A percentile compares a stretch with the other conserved stretches of the same genome.
These are phyloP conservation scores for Glycine tomentella DNA, from an alignment of 306 rosid genomes.

Conservation along the genomic window DNA sequence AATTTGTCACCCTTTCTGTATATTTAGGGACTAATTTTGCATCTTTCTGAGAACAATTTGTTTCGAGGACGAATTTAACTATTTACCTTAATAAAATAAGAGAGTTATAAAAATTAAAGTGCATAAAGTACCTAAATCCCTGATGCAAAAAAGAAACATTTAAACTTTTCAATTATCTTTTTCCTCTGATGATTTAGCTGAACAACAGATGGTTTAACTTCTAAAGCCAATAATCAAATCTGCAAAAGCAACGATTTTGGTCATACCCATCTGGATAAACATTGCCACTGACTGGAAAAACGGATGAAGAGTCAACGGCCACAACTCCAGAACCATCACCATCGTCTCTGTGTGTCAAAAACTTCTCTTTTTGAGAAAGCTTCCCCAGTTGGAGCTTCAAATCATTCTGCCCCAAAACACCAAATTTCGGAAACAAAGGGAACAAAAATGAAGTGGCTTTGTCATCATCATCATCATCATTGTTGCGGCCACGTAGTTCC, in stretches of 20 bases:
- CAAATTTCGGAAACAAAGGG: slow-evolving; percentile 62
- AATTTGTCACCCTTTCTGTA: too few species aligned
- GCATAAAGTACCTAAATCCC: background rate
- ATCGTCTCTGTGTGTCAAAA: slow-evolving; percentile 29
- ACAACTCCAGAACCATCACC: slow-evolving; percentile 44
- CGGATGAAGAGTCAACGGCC: slow-evolving; percentile 57
- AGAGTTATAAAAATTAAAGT: too few species aligned
- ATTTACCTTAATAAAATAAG: too few species aligned
- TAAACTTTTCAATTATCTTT: background rate
- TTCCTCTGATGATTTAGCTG: background rate
- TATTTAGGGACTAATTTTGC: too few species aligned
- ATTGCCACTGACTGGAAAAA: slow-evolving; percentile 76
- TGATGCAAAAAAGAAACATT: background rate
- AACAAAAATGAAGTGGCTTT: slow-evolving; percentile 55
- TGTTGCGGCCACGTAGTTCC: slow-evolving; percentile 53
- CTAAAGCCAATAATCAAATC: slow-evolving; percentile 23
- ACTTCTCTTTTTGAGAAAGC: slow-evolving; percentile 49
- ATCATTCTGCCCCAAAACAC: slow-evolving; percentile 51
- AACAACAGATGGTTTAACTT: slow-evolving; percentile 19
- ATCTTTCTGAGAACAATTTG: too few species aligned
- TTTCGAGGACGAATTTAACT: too few species aligned
- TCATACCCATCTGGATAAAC: slow-evolving; percentile 82
- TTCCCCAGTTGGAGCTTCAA: slow-evolving; percentile 64
- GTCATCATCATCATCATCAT: slow-evolving; percentile 60
- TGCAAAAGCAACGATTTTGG: slow-evolving; percentile 18